Percentiles rank a stretch among this genome's conserved stretches.
These are phyloP conservation scores for Venturia effusa DNA, from an alignment of 2,329 filamentous ascomycete genomes.

Conservation along the genomic window DNA sequence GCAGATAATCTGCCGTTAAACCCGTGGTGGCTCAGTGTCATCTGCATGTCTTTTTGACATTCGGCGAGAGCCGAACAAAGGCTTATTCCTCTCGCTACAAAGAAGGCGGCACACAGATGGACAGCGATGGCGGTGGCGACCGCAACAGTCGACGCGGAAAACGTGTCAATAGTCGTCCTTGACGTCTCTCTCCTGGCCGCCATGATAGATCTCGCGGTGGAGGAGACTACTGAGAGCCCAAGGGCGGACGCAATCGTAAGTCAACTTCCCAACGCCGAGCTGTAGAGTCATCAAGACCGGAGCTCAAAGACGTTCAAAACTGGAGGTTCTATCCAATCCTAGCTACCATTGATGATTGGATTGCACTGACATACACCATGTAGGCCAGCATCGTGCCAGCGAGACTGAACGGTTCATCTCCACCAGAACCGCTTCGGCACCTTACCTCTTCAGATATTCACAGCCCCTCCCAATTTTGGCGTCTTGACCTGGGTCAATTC, in stretches of 20 bases:
- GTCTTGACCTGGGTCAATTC: too few relatives aligned
- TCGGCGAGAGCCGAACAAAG: background rate
- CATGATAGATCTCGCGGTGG: background rate
- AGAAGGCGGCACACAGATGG: background rate
- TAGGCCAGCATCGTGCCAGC: too few relatives aligned
- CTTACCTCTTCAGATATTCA: too few relatives aligned
- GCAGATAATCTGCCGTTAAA: background rate
- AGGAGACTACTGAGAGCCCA: slow-evolving; percentile 2
- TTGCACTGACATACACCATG: too few relatives aligned
- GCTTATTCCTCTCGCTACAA: background rate
- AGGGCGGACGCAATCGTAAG: slow-evolving; percentile 1
- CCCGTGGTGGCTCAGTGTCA: background rate
- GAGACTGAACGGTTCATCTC: too few relatives aligned
- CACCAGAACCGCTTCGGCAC: too few relatives aligned
- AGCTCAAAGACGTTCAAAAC: too few relatives aligned
- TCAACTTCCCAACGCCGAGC: background rate
- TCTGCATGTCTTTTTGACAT: background rate
- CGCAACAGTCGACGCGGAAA: background rate
- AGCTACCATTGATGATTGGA: too few relatives aligned
- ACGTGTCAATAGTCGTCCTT: background rate
- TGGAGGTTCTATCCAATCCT: too few relatives aligned
- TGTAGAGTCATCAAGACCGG: too few relatives aligned
- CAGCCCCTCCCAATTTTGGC: too few relatives aligned
- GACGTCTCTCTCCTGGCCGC: background rate
- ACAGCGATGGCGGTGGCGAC: background rate